Percentiles rank a stretch among this genome's conserved stretches.
Evolutionary conservation across 140 eudicot species (phyloP).

Genomic region (Bidens hawaiensis): DNA sequence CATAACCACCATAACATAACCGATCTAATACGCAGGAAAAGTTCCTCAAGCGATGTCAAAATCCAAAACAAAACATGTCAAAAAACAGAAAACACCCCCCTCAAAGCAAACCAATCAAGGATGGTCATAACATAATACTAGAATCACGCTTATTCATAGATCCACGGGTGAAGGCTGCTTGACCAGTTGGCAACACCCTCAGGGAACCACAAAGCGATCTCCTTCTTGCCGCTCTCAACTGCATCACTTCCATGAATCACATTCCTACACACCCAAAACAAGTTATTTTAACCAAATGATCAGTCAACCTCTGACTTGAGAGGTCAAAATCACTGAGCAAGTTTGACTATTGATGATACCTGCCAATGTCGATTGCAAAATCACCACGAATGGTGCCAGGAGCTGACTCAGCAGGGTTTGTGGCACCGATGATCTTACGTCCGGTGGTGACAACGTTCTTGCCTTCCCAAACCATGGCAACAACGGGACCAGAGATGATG

Average conservation of each 20-base stretch:
- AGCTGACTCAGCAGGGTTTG: constrained; percentile 88
- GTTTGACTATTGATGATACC: constrained; percentile 35
- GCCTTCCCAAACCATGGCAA: constrained; percentile 99
- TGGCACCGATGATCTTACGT: constrained; percentile 88
- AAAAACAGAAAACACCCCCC: constrained; percentile 31
- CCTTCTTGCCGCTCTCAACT: constrained; percentile 86
- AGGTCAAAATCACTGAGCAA: not conserved
- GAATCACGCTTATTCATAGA: constrained; percentile 49
- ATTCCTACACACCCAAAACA: constrained; percentile 50
- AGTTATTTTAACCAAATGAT: too few species aligned
- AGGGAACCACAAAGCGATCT: constrained; percentile 95
- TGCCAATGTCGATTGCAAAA: constrained; percentile 88
- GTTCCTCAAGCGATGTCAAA: not conserved
- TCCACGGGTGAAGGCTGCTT: constrained; percentile 89
- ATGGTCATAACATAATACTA: too few species aligned
- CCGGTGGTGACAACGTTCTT: constrained; percentile 80
- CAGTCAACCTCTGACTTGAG: too few species aligned
- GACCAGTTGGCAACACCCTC: constrained; percentile 83
- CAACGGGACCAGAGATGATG: constrained; percentile 92
- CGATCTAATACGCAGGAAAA: not conserved
- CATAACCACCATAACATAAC: not conserved
- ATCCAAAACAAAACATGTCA: constrained; percentile 17
- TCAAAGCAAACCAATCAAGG: not conserved
- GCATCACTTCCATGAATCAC: constrained; percentile 97
- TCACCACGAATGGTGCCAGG: constrained; percentile 99